phyloP scores from a whole-genome alignment of 1,139 yeast genomes.

The Protomyces lactucae-debilis region DNA sequence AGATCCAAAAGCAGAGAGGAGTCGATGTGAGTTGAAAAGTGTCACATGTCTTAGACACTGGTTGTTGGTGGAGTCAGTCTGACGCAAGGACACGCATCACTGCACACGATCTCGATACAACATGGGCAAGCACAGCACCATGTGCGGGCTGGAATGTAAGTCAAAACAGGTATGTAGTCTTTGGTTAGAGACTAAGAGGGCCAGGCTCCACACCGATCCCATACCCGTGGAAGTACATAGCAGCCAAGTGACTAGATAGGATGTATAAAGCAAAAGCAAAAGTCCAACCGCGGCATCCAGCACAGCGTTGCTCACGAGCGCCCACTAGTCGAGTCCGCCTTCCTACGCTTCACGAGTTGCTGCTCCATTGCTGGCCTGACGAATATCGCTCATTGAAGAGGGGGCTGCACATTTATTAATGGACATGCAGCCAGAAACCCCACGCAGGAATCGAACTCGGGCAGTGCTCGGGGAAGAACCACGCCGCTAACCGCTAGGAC shows the following conservation, averaged over 20 bases:
- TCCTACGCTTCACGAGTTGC: not conserved
- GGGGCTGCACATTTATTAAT: not conserved
- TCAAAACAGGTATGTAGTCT: too few relatives aligned
- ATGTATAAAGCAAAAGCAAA: not conserved
- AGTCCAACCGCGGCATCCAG: not conserved
- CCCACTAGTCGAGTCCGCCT: not conserved
- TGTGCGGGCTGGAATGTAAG: too few relatives aligned
- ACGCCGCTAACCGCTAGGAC: not conserved
- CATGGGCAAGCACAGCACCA: too few relatives aligned
- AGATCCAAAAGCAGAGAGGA: too few relatives aligned
- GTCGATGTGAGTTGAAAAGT: too few relatives aligned
- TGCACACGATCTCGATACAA: too few relatives aligned
- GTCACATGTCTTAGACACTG: too few relatives aligned
- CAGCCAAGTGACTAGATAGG: not conserved
- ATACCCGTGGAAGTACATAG: not conserved
- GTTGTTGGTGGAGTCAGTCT: too few relatives aligned
- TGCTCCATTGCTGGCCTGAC: conserved; percentile 2
- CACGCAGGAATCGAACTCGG: not conserved
- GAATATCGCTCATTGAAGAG: not conserved
- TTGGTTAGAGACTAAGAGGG: too few relatives aligned
- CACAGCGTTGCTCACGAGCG: not conserved
- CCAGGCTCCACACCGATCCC: too few relatives aligned
- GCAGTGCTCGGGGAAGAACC: not conserved
- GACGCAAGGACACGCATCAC: too few relatives aligned
- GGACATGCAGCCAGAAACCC: not conserved